Percentiles rank a stretch among this genome's conserved stretches.
phyloP scores from a whole-genome alignment of 208 protist genomes.

The Trypanosoma melophagium region DNA sequence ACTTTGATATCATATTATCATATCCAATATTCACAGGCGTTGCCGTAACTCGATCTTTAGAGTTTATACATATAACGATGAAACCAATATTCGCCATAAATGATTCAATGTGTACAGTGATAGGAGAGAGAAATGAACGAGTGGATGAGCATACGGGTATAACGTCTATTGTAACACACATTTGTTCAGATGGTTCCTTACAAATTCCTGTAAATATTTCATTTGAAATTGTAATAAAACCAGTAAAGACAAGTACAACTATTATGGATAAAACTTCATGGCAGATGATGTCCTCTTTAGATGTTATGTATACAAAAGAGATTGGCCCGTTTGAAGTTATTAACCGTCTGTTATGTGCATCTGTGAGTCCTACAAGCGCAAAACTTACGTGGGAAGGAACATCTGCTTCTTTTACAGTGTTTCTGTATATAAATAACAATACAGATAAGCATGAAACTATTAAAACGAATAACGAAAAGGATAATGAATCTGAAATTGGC shows the following conservation, averaged over 20 bases:
- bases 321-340: constrained; percentile 12
- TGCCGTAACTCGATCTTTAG: not conserved
- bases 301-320: not conserved
- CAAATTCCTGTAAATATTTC: constrained; percentile 1
- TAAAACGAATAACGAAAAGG: not conserved
- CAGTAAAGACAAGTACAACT: not conserved
- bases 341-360: not conserved
- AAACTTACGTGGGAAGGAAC: constrained; percentile 5
- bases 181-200: not conserved
- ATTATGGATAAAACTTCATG: not conserved
- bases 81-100: constrained; percentile 10
- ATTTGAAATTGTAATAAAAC: constrained; percentile 18
- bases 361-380: not conserved
- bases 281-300: too few relatives aligned
- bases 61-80: constrained; percentile 2
- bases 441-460: too few relatives aligned
- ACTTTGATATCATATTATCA: constrained; percentile 5
- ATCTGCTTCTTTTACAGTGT: not conserved
- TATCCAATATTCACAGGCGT: constrained; percentile 12
- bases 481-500: not conserved
- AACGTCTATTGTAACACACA: not conserved
- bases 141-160: not conserved
- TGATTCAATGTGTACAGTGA: not conserved
- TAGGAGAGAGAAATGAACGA: not conserved
- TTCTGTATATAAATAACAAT: constrained; percentile 1